Percentiles rank a stretch among this genome's conserved stretches.
Evolutionary conservation across 495 filamentous ascomycete genomes (phyloP).

Genomic region (Filosporella fistucella): DNA sequence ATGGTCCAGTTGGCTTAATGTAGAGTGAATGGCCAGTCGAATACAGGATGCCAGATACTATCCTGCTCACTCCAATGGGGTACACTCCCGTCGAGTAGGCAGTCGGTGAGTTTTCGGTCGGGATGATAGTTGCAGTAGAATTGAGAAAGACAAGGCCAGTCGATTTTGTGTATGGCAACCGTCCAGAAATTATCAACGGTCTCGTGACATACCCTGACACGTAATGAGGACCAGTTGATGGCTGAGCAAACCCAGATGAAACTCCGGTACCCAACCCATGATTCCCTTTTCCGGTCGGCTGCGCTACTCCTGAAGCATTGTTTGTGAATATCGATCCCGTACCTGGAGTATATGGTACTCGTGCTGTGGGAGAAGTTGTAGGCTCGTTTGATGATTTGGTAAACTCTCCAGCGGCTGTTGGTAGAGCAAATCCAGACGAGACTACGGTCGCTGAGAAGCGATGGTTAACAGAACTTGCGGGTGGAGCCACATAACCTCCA

Average conservation of each 20-base stretch:
- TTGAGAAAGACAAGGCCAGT: neutral
- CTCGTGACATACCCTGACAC: too few species aligned
- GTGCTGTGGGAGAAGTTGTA: neutral
- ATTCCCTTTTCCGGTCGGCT: neutral
- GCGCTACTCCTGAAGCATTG: neutral
- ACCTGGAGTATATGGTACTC: neutral
- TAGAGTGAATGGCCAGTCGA: too few species aligned
- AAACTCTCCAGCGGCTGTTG: neutral
- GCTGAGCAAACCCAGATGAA: neutral
- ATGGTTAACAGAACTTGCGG: too few species aligned
- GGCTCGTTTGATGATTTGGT: neutral
- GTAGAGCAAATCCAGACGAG: neutral
- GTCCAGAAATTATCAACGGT: too few species aligned
- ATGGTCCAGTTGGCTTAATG: too few species aligned
- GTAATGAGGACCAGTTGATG: too few species aligned
- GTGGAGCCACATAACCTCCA: too few species aligned
- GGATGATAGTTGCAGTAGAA: neutral
- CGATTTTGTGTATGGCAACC: neutral
- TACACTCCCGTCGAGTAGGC: too few species aligned
- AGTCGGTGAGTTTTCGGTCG: too few species aligned
- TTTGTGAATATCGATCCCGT: neutral
- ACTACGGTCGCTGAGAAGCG: neutral
- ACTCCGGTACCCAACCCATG: neutral
- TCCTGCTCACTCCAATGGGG: too few species aligned
- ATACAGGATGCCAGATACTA: too few species aligned